phyloP scores from a whole-genome alignment of 129 eudicot species.

The Dittrichia graveolens region DNA sequence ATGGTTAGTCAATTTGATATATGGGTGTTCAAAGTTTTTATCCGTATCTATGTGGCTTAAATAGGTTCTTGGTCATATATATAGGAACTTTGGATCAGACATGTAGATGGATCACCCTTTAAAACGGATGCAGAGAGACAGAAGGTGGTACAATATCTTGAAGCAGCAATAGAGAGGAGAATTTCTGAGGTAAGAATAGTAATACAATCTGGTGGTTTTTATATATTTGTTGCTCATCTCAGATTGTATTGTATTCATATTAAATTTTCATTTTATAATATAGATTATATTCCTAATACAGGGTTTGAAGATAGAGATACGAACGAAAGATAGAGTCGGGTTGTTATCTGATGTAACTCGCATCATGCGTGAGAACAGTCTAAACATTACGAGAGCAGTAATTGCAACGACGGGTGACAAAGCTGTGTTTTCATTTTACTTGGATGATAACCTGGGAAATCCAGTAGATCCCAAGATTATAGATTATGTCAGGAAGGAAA shows the following conservation, averaged over 20 bases:
- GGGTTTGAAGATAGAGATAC: conserved; percentile 17
- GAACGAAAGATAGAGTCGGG: conserved; percentile 50
- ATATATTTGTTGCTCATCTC: too few relatives aligned
- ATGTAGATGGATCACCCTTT: conserved; percentile 5
- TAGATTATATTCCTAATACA: background rate
- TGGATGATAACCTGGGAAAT: conserved; percentile 68
- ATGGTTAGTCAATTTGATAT: background rate
- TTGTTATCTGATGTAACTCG: conserved; percentile 73
- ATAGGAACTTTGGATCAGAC: conserved; percentile 5
- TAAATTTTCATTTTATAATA: background rate
- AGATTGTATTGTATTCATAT: background rate
- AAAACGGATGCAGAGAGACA: conserved; percentile 15
- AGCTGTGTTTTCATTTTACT: conserved; percentile 64
- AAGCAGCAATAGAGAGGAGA: conserved; percentile 15
- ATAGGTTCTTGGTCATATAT: background rate
- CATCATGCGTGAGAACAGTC: conserved; percentile 75
- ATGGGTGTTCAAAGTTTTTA: background rate
- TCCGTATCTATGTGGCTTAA: background rate
- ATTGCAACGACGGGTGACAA: conserved; percentile 68
- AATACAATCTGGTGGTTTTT: background rate
- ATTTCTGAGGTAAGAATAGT: conserved; percentile 8
- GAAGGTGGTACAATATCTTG: conserved; percentile 8
- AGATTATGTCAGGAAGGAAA: conserved; percentile 58
- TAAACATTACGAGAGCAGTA: conserved; percentile 65
- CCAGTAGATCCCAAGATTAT: conserved; percentile 67